Base-by-base conservation (phyloP, 805 yeast species). In the Wickerhamiella lipophila region DNA sequence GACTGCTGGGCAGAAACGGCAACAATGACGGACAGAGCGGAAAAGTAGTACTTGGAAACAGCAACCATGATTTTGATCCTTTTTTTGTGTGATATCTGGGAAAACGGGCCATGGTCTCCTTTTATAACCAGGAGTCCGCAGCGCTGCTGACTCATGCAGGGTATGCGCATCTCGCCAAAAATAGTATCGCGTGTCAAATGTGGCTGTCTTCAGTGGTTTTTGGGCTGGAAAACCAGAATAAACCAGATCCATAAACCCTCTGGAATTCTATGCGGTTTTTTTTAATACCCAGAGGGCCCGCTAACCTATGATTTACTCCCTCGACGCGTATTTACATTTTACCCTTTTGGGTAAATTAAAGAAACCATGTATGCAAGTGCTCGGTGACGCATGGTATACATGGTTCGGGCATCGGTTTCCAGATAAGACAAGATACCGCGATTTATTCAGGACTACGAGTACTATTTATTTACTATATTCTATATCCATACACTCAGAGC, bases 61-160 rank as follows among this genome's bases (percentile, higher is more conserved):
- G 50, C 44, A 27, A 43, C 50, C 35, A 41, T 47, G 38, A 29
- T 6, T 29, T 25, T 25, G 6, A 9, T 25, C 27, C 76, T 81
- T 58, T 74, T 78, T 30, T 22, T 32, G 6, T 18, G 18, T 15
- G 41, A 40, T 44, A 25, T 13, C 21, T 3, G 18, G 29, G 39
- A 13, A 18, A 39, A 9, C 3, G 12, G 26, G 26, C 26, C 26
- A 19, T 19, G 22, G 18, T 8, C 25, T 11, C 21, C 30, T 22
- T 44, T 18, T 44, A 44, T 44, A 44, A 25, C 15, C n/a, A 6
- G 38, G 15, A 32, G 38, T 15, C 38, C 38, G 38, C 38, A 32
- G 38, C 38, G 12, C 38, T n/a, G n/a, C n/a, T n/a, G n/a, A n/a
- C 8, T 32, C 19, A 32, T 32, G 38, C 38, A 32, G 19, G 38